These are phyloP conservation scores for Cryptosporidium xiaoi DNA, from an alignment of 169 alveolate species.

Conservation along the genomic window DNA sequence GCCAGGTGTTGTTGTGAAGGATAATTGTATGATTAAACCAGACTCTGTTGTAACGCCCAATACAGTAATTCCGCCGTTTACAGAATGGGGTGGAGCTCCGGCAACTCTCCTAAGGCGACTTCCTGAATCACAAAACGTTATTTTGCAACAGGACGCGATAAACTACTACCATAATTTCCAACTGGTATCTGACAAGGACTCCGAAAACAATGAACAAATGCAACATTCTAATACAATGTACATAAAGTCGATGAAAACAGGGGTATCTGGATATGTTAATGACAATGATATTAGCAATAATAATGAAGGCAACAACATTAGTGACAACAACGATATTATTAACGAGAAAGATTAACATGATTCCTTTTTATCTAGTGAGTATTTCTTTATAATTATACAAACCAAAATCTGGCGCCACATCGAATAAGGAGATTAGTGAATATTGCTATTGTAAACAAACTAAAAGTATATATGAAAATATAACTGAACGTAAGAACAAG, in stretches of 20 bases:
- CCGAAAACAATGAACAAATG: not conserved
- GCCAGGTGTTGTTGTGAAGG: conserved; percentile 82
- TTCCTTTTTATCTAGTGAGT: too few relatives aligned
- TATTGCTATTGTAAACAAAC: too few relatives aligned
- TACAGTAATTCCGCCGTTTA: conserved; percentile 85
- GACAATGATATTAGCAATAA: not conserved
- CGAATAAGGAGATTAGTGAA: too few relatives aligned
- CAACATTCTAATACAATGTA: conserved; percentile 27
- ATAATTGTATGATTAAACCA: conserved; percentile 83
- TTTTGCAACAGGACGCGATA: conserved; percentile 73
- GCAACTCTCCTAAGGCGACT: conserved; percentile 82
- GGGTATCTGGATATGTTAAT: not conserved
- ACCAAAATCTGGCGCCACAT: too few relatives aligned
- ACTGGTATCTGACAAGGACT: conserved; percentile 56
- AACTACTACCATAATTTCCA: conserved; percentile 76
- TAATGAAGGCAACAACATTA: too few relatives aligned
- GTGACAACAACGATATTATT: too few relatives aligned
- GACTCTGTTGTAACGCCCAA: conserved; percentile 85
- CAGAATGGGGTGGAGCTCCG: conserved; percentile 89
- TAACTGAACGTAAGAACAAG: not conserved
- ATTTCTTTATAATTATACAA: too few relatives aligned
- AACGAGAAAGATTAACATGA: too few relatives aligned
- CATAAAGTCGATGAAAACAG: conserved; percentile 38
- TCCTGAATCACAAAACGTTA: conserved; percentile 78
- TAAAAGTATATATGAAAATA: not conserved